Evolutionary conservation across 306 rosid genomes (phyloP), one percentile per base, ranked within the genome.

Genomic region (Rubus idaeus): DNA sequence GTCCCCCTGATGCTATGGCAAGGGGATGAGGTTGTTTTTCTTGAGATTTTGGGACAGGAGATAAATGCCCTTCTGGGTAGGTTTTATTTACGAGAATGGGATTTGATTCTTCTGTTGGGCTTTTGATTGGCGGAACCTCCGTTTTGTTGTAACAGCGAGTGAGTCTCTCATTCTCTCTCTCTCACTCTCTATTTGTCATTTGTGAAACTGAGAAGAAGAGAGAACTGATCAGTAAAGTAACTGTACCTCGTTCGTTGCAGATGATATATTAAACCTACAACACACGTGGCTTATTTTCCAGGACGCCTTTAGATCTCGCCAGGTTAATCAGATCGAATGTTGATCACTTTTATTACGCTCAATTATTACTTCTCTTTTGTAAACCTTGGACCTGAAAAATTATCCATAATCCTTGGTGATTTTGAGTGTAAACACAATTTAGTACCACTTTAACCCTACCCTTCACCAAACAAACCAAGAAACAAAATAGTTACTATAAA

Each of bases 101-200:
- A 85, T 78, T 68, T 18, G 20, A 20, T 53, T 62, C 71, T 73
- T 73, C 69, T 65, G 79, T 41, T 70, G 65, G 44, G 64, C 62
- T 74, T 74, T 51, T 81, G 80, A 88, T 88, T 86, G 85, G 92
- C 78, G 52, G 87, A 86, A 77, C 80, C 72, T 74, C 83, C 76
- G 83, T 11, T 53, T 67, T 44, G 55, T 21, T 9, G 60, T 44
- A 55, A 66, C 52, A 30, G 35, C 35, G 2, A 30, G 2, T 30
- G 35, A 30, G 35, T 30, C 35, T 30, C 1, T 1, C 35, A 1
- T 2, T 30, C 83, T 44, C 26, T 23, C 26, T 23, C 26, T 23
- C 26, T 30, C 1, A 0, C 35, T 30, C 35, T 30, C 83, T 44
- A 74, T 80, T 65, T 64, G 70, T 56, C 41, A 80, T 78, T 69